Evolutionary conservation across 2,329 filamentous ascomycete species (phyloP).

Genomic region (Aspergillus niger): DNA sequence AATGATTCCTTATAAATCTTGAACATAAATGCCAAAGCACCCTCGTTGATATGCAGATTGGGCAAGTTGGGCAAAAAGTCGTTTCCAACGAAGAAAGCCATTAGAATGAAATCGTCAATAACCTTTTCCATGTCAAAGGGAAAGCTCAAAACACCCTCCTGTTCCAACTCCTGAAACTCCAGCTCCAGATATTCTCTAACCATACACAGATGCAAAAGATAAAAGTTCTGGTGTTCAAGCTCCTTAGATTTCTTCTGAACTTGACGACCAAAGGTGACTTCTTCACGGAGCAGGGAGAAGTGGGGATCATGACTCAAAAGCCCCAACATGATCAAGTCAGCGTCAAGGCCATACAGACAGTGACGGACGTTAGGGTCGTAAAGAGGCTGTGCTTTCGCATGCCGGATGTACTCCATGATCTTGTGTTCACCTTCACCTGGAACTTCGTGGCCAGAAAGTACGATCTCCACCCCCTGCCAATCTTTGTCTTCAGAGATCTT

Average conservation of each 20-base stretch:
- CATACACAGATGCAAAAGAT: constrained; percentile 93
- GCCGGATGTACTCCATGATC: constrained; percentile 99
- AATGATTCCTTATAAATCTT: constrained; percentile 90
- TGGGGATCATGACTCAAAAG: constrained; percentile 96
- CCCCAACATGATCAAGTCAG: constrained; percentile 97
- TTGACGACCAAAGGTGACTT: constrained; percentile 93
- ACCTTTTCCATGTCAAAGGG: constrained; percentile 91
- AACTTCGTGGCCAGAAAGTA: constrained; percentile 95
- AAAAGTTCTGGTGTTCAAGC: constrained; percentile 98
- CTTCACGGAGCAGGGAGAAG: constrained; percentile 94
- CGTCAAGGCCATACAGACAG: constrained; percentile 95
- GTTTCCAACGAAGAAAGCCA: constrained; percentile 99
- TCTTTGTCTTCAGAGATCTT: constrained; percentile 96
- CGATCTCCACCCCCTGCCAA: constrained; percentile 95
- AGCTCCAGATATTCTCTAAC: constrained; percentile 95
- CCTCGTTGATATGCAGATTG: constrained; percentile 96
- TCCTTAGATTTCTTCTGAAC: constrained; percentile 90
- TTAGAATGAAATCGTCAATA: constrained; percentile 98
- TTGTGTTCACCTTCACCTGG: constrained; percentile 99
- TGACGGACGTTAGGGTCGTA: constrained; percentile 94
- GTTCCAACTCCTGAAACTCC: constrained; percentile 90
- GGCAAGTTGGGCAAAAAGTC: constrained; percentile 98
- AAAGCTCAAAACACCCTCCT: constrained; percentile 70
- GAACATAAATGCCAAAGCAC: constrained; percentile 95
- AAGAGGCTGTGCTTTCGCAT: constrained; percentile 89